Conservation (phyloP, 2,329 filamentous ascomycete species). For the Seiridium unicorne region DNA sequence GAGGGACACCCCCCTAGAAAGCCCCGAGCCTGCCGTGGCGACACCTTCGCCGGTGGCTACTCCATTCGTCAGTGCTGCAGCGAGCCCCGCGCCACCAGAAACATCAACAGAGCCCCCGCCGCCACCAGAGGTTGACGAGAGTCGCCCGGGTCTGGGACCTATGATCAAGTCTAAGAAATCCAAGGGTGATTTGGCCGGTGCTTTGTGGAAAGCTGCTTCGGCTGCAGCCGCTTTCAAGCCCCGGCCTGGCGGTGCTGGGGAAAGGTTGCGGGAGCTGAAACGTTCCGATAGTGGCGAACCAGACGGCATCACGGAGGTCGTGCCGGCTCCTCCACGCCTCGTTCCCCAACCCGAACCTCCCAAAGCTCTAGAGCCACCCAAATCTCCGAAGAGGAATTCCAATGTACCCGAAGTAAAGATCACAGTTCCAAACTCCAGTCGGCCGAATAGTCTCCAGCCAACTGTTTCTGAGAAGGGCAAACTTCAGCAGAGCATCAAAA, state of each 20-base stretch:
- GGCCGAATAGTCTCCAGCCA: slow-evolving; percentile 38
- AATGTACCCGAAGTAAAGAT: slow-evolving; percentile 58
- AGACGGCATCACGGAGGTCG: slow-evolving; percentile 86
- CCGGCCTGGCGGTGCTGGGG: slow-evolving; percentile 80
- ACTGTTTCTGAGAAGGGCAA: slow-evolving; percentile 29
- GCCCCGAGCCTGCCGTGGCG: slow-evolving; percentile 12
- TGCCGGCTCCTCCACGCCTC: slow-evolving; percentile 69
- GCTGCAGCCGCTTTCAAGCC: slow-evolving; percentile 78
- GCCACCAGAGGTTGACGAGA: slow-evolving; percentile 35
- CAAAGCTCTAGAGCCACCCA: slow-evolving; percentile 29
- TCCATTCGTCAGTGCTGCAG: slow-evolving; percentile 16
- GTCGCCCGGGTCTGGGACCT: slow-evolving; percentile 76
- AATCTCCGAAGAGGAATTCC: slow-evolving; percentile 31
- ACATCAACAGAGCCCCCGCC: slow-evolving; percentile 25
- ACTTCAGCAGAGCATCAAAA: slow-evolving; percentile 27
- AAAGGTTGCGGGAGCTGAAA: slow-evolving; percentile 66
- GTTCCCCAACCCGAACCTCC: slow-evolving; percentile 34
- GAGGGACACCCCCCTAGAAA: slow-evolving; percentile 2
- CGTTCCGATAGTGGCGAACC: slow-evolving; percentile 66
- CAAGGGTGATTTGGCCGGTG: slow-evolving; percentile 69
- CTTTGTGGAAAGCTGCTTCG: slow-evolving; percentile 77
- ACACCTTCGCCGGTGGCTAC: slow-evolving; percentile 8
- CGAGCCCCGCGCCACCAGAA: slow-evolving; percentile 22
- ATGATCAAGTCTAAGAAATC: slow-evolving; percentile 85
- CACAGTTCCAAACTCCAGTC: slow-evolving; percentile 44